Base-by-base conservation (phyloP, 495 filamentous ascomycete species). In the Pseudevernia furfuracea region DNA sequence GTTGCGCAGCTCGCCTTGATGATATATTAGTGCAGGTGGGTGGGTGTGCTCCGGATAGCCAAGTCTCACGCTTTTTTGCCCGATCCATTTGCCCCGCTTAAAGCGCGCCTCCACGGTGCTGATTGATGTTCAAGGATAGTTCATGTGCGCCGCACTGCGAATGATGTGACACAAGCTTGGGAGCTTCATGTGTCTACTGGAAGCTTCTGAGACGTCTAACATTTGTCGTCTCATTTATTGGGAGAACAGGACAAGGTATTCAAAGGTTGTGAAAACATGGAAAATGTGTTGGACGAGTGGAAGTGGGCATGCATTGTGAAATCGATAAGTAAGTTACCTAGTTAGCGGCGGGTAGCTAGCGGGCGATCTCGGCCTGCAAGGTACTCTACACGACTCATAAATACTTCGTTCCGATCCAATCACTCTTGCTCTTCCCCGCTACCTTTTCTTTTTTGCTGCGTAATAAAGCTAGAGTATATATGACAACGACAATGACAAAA, bases 1-100 rank as follows among this genome's bases (percentile, higher is more conserved):
- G 71, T 89, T 83, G 75, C 91, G 89, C 73, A 97, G 81, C 76
- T 96, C 92, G 75, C 91, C 92, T 97, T 66, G 69, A 56, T 30
- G 12, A n/a, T 30, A 58, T 63, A 62, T 64, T 39, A 68, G 63
- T 43, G 43, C 37, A 28, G 28, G 3, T 28, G 59, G 63, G 69
- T 73, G 58, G 74, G 68, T n/a, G 64, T 58, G 34, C 25, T 37
- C 5, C 34, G 32, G 32, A 36, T 59, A 56, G 28, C 38, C 8
- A 4, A 61, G 57, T 53, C 83, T 71, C 78, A 93, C 92, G 88
- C 81, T 94, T 93, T 72, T 87, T 85, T 75, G 81, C 82, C 74
- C 89, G 86, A 79, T 96, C 91, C 92, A 96, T 96, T 69, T 65
- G 41, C 37, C 60, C 43, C 23, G 44, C 19, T 12, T 28, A 8